Conservation (phyloP, 1,284 basidiomycete genomes). For the Kwoniella shivajii region DNA sequence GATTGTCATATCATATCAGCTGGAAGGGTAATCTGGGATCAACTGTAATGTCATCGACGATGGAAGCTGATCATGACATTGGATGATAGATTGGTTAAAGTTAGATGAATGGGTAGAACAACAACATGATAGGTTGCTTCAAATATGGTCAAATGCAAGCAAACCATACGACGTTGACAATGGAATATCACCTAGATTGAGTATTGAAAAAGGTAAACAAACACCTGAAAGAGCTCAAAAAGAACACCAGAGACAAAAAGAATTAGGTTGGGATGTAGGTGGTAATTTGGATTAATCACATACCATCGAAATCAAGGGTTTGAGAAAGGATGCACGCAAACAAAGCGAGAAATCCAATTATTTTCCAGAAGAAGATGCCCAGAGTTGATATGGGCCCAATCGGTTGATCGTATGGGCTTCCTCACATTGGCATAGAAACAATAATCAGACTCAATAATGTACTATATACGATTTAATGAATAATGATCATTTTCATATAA, state of each 20-base stretch:
- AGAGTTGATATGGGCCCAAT: no score
- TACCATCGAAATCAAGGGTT: no score
- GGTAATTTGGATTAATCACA: constrained; percentile 27
- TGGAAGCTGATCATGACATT: no score
- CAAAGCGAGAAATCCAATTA: background rate
- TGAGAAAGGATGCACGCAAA: no score
- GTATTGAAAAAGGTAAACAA: constrained; percentile 41
- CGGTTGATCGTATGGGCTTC: no score
- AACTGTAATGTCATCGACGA: no score
- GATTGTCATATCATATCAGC: background rate
- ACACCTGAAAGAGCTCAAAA: constrained; percentile 41
- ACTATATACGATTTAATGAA: no score
- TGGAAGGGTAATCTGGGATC: no score
- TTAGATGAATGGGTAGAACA: constrained; percentile 50
- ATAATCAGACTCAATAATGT: no score
- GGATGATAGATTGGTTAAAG: constrained; percentile 54
- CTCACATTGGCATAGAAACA: no score
- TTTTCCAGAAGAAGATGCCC: no score
- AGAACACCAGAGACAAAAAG: constrained; percentile 51
- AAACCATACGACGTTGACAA: constrained; percentile 41
- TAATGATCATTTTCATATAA: no score
- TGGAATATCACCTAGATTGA: constrained; percentile 39
- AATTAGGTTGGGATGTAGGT: constrained; percentile 52
- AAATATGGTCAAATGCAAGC: constrained; percentile 44
- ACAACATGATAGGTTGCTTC: constrained; percentile 38